Base-by-base conservation (phyloP, 1,284 basidiomycete species). In the Cryptococcus sp. region DNA sequence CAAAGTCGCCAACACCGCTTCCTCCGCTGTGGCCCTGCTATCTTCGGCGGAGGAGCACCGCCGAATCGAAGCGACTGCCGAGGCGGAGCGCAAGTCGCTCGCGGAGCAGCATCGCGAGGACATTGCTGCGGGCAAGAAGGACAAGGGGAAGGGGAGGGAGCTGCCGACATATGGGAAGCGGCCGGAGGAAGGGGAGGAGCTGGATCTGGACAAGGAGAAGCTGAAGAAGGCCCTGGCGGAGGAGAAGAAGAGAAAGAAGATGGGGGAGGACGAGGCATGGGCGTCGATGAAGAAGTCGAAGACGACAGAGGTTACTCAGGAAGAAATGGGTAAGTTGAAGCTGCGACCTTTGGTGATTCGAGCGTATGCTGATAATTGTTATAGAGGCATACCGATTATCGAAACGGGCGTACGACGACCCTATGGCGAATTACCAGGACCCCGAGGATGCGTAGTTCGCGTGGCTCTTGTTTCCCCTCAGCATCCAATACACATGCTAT, bases 301-400 rank as follows among this genome's bases (percentile, higher is more conserved):
- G 53, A 82, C 78, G 64, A 51, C 50, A 40, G 90, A 93, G 47
- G 89, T 97, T 24, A 88, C 90, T 1, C 91, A 97, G 77, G 93
- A 94, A 73, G 87, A 97, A 71, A 83, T 97, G 58, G 92, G 89
- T 89, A 71, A 61, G 88, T 79, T 33, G 28, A 4, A 33, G 28
- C 9, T 33, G 51, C 16, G 12, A 28, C 3, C 35, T 20, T 24
- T 36, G 23, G 16, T 4, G n/a, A 40, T 23, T 5, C 38, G 36
- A 23, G 8, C 42, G 28, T 28, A 15, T 39, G 24, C 4, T 46
- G 21, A 49, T n/a, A 11, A 8, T 9, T 18, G 15, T 39, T 35
- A 37, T 56, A 71, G 69, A 79, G 70, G 77, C 77, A 9, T 79
- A 79, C 56, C 67, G 77, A 37, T 61, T 77, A 45, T 65, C 69